Evolutionary conservation across 2,329 filamentous ascomycete genomes (phyloP), one percentile per base, ranked within the genome.

Genomic region (Diaporthe longicolla): DNA sequence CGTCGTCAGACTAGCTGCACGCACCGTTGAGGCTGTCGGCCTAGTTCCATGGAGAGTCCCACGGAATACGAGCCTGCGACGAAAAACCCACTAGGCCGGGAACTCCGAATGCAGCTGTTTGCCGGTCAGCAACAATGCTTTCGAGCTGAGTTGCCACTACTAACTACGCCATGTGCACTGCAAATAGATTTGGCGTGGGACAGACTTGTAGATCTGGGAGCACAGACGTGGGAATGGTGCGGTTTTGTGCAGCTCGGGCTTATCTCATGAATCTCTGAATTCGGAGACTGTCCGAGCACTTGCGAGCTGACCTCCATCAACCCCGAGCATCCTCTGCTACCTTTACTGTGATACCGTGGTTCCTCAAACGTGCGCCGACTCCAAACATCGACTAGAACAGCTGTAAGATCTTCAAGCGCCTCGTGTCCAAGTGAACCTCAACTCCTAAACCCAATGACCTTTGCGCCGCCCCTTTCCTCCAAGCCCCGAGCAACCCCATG

Each of bases 1-100:
- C 21, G 61, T 17, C 35, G 21, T 50, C 19, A 35, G 45, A 50
- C 29, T 66, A 66, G 61, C 61, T 37, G 61, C 45, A 52, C 43
- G n/a, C n/a, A n/a, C n/a, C n/a, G 61, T 50, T 52, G 29, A 66
- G 61, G 26, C 45, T 37, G 61, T 66, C 61, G 43, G 61, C 43
- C 43, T 52, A 26, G 61, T 35, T 52, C 61, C 61, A 65, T 50
- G 3, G 10, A 32, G 19, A 15, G 43, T 50, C 43, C 61, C 61
- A 45, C 61, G 45, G 29, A 37, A 66, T 66, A 66, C 63, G 63
- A 66, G 63, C 26, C n/a, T 7, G 7, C n/a, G 48, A 50, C 3
- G 21, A 52, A 24, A n/a, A 37, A 21, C 26, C 63, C 63, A 66
- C 61, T 40, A 4, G n/a, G 21, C 15, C 63, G 63, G 63, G 63